These are phyloP conservation scores for Nephelium lappaceum DNA, from an alignment of 345 rosid genomes.

Conservation along the genomic window DNA sequence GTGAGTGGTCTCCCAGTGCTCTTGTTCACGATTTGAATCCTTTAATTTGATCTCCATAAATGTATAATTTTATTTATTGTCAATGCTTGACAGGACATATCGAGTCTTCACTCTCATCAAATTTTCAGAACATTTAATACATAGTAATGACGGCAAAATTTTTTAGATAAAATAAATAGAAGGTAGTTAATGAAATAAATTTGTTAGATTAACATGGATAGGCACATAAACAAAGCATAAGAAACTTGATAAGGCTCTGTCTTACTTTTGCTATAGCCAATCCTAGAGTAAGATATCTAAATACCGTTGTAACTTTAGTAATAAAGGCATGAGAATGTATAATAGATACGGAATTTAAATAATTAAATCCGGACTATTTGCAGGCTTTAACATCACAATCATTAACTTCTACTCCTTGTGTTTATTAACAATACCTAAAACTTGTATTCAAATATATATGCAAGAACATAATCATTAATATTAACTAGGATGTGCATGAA, in stretches of 20 bases:
- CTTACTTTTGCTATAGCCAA: background rate
- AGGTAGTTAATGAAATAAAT: background rate
- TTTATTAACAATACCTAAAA: background rate
- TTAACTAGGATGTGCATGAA: background rate
- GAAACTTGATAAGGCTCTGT: background rate
- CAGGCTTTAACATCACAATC: background rate
- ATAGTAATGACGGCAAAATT: background rate
- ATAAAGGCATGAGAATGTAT: background rate
- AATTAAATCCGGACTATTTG: background rate
- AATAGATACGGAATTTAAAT: background rate
- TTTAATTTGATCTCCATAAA: background rate
- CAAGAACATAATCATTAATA: background rate
- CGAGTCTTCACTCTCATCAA: background rate
- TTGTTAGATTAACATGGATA: background rate
- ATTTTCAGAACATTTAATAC: background rate
- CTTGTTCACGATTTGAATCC: background rate
- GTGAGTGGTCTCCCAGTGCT: conserved; percentile 3
- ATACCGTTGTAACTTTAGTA: background rate
- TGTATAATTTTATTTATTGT: background rate
- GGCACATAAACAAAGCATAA: background rate
- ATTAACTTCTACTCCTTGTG: background rate
- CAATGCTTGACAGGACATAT: background rate
- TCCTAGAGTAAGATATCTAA: background rate
- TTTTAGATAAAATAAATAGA: background rate
- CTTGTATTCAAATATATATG: background rate